phyloP scores from a whole-genome alignment of 352 stramenopile genomes.

The Globisporangium rhizosaccharum region DNA sequence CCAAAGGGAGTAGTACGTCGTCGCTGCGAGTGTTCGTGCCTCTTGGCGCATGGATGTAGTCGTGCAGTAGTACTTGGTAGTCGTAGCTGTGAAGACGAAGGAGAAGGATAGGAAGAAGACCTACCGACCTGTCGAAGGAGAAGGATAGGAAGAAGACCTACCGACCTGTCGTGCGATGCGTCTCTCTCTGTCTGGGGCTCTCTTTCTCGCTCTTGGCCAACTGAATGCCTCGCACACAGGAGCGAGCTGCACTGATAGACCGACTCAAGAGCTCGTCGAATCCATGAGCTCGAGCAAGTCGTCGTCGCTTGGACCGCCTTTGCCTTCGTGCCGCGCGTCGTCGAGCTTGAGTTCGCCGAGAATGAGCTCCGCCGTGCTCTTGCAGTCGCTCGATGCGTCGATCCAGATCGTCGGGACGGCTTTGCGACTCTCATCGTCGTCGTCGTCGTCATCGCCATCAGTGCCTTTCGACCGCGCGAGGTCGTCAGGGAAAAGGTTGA shows the following conservation, averaged over 20 bases:
- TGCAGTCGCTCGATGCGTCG: conserved; percentile 69
- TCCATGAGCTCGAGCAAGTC: conserved; percentile 89
- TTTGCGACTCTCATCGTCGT: conserved; percentile 58
- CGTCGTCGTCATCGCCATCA: conserved; percentile 29
- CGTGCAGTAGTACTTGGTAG: too few species aligned
- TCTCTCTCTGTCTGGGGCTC: neutral
- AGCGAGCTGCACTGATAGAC: neutral
- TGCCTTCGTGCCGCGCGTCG: conserved; percentile 38
- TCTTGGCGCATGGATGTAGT: too few species aligned
- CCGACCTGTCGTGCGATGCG: neutral
- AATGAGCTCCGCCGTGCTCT: conserved; percentile 39
- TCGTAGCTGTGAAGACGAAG: too few species aligned
- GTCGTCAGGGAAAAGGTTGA: conserved; percentile 78
- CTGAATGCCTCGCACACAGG: neutral
- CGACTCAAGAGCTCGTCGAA: conserved; percentile 27
- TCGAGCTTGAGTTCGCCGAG: conserved; percentile 63
- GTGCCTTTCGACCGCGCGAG: conserved; percentile 21
- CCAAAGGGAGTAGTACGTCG: neutral
- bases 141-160: conserved; percentile 4
- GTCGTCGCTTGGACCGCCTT: conserved; percentile 34
- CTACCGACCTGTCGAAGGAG: neutral
- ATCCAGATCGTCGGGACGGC: conserved; percentile 77
- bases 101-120: conserved; percentile 4
- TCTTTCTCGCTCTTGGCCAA: neutral
- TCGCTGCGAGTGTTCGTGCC: too few species aligned